phyloP scores from a whole-genome alignment of 805 yeast genomes.

The Nematodospora valgi region DNA sequence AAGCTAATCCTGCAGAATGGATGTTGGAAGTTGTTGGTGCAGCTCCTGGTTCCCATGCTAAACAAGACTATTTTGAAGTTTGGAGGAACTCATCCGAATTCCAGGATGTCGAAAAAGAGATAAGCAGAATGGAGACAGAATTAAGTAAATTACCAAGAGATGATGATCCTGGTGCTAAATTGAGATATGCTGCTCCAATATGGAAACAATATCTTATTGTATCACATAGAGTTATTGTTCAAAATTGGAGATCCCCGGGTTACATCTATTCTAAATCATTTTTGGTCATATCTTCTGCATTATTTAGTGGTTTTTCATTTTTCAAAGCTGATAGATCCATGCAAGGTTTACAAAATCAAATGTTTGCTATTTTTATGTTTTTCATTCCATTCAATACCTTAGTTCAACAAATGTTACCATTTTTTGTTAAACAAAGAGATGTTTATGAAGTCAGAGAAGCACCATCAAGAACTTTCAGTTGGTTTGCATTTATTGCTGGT shows the following conservation, averaged over 20 bases:
- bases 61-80: conserved; percentile 21
- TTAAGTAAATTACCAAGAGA: conserved; percentile 17
- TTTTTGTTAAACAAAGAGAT: conserved; percentile 43
- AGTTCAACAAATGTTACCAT: conserved; percentile 39
- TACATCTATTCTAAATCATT: conserved; percentile 50
- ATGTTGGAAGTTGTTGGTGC: conserved; percentile 28
- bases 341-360: conserved; percentile 65
- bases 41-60: conserved; percentile 27
- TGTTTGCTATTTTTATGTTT: conserved; percentile 48
- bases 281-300: conserved; percentile 39
- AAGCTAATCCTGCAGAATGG: conserved; percentile 67
- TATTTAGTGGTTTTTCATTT: conserved; percentile 67
- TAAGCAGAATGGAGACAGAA: conserved; percentile 34
- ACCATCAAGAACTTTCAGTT: conserved; percentile 10
- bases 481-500: conserved; percentile 48
- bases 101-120: conserved; percentile 52
- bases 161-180: conserved; percentile 12
- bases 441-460: conserved; percentile 46
- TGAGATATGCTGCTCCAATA: conserved; percentile 16
- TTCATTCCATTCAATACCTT: conserved; percentile 37
- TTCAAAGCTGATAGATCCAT: conserved; percentile 57
- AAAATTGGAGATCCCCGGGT: conserved; percentile 33
- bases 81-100: conserved; percentile 44
- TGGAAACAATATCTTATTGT: conserved; percentile 21
- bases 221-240: conserved; percentile 31